phyloP scores from a whole-genome alignment of 1,284 basidiomycete species.

The Apiotrichum montevideense region DNA sequence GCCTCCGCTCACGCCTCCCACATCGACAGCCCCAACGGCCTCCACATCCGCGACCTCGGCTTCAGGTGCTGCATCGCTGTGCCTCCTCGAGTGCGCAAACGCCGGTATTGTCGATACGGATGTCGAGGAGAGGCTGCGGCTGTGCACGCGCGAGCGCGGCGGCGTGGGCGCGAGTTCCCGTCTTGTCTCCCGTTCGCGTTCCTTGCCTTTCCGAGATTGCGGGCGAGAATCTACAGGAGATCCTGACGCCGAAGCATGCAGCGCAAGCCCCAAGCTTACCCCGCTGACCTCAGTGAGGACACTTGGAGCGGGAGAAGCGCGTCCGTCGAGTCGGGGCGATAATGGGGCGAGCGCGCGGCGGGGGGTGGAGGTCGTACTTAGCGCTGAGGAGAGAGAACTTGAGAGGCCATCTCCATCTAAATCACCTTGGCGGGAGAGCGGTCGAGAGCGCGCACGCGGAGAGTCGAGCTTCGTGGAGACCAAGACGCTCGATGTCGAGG shows the following conservation, averaged over 20 bases:
- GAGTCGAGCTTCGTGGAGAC: constrained; percentile 4
- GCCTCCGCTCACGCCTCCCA: not conserved
- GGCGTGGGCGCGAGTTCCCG: not conserved
- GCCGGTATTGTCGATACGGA: not conserved
- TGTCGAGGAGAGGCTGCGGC: not conserved
- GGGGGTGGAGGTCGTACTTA: too few species aligned
- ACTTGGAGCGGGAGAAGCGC: too few species aligned
- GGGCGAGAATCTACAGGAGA: not conserved
- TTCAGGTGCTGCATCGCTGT: not conserved
- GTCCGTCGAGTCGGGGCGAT: not conserved
- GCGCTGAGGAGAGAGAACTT: too few species aligned
- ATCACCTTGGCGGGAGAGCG: not conserved
- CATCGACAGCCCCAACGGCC: not conserved
- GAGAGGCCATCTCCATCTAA: too few species aligned
- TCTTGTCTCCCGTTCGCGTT: constrained; percentile 3
- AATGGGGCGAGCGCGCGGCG: not conserved
- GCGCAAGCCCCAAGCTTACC: too few species aligned
- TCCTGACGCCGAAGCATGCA: not conserved
- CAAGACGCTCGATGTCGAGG: constrained; percentile 1
- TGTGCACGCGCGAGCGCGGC: not conserved
- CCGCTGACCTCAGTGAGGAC: too few species aligned
- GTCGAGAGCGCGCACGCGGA: not conserved
- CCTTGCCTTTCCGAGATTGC: constrained; percentile 10
- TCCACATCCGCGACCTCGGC: not conserved
- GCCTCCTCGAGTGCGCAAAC: not conserved